A percentile compares a stretch with the other conserved stretches of the same genome.
Evolutionary conservation across 2,329 filamentous ascomycete species (phyloP).

Genomic region (Pseudocercospora cruenta): DNA sequence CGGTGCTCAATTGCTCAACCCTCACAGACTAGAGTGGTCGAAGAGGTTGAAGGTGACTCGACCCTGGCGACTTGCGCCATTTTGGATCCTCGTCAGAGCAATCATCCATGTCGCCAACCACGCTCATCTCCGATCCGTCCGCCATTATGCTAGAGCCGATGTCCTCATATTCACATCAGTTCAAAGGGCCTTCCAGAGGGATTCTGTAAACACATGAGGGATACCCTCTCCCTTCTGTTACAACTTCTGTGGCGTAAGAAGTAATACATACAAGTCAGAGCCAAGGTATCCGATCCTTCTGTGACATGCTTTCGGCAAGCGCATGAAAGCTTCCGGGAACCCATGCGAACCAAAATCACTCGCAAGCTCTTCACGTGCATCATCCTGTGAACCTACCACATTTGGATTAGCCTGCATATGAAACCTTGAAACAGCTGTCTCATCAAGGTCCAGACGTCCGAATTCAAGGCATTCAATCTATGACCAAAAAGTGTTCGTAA

Average conservation of each 20-base stretch:
- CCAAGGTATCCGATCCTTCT: not conserved
- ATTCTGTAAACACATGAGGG: not conserved
- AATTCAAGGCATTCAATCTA: not conserved
- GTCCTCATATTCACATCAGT: no score
- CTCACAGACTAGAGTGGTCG: not conserved
- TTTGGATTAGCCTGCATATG: not conserved
- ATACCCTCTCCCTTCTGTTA: not conserved
- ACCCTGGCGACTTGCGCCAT: not conserved
- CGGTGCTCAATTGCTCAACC: not conserved
- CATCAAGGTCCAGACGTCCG: not conserved
- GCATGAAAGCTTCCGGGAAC: not conserved
- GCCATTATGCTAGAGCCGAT: not conserved
- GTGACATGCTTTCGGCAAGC: not conserved
- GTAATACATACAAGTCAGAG: not conserved
- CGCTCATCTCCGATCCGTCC: not conserved
- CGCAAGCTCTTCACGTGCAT: not conserved
- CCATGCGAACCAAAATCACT: not conserved
- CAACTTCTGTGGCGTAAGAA: no score
- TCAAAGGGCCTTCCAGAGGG: no score
- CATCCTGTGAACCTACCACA: not conserved
- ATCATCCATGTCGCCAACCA: not conserved
- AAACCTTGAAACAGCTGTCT: not conserved
- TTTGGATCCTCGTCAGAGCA: not conserved
- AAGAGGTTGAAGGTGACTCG: not conserved
- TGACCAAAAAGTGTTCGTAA: not conserved